These are phyloP conservation scores for Viridothelium virens DNA, from an alignment of 495 filamentous ascomycete genomes.

Conservation along the genomic window DNA sequence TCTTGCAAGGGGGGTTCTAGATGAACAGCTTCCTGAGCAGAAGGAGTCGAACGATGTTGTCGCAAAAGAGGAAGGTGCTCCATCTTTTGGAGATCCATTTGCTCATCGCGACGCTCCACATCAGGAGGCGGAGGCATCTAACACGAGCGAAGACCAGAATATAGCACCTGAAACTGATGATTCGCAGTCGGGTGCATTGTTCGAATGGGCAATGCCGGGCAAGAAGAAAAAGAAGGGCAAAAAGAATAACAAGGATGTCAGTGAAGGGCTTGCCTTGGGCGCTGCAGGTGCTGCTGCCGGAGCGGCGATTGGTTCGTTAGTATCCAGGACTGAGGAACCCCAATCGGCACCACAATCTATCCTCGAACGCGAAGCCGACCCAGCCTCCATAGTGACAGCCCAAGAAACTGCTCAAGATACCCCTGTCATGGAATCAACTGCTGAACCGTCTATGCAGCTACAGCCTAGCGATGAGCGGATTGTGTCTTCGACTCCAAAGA, in stretches of 20 bases:
- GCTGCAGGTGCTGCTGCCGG: background rate
- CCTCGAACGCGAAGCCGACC: slow-evolving; percentile 20
- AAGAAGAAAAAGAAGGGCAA: slow-evolving; percentile 40
- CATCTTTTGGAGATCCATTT: background rate
- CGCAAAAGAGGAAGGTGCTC: background rate
- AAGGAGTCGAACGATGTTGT: background rate
- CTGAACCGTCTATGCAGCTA: background rate
- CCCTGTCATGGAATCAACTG: slow-evolving; percentile 15
- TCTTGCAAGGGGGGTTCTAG: background rate
- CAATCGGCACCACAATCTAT: slow-evolving; percentile 9
- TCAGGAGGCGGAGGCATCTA: background rate
- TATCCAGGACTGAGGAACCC: slow-evolving; percentile 13
- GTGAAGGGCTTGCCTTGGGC: background rate
- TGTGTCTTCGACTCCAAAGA: slow-evolving; percentile 36
- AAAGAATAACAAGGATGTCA: background rate
- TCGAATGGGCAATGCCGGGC: background rate
- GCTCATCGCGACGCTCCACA: background rate
- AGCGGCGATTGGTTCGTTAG: background rate
- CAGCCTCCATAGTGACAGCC: slow-evolving; percentile 15
- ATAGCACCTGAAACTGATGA: slow-evolving; percentile 4
- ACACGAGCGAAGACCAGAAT: slow-evolving; percentile 15
- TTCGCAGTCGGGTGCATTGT: background rate
- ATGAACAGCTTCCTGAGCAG: background rate
- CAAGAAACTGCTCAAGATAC: slow-evolving; percentile 21
- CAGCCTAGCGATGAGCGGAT: slow-evolving; percentile 23